Evolutionary conservation across 106 monocot species (phyloP), one percentile per base, ranked within the genome.

Genomic region (Allium cepa): DNA sequence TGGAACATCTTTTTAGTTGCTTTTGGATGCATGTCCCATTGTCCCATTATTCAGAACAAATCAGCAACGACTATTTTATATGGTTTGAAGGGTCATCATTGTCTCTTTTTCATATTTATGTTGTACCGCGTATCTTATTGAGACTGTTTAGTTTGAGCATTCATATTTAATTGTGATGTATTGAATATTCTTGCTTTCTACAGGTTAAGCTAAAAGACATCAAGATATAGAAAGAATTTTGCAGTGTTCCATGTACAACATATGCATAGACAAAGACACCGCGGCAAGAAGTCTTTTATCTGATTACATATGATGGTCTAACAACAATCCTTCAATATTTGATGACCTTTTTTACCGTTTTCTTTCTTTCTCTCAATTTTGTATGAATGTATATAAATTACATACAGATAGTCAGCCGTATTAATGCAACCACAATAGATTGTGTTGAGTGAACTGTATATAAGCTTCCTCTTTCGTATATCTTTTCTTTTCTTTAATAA

Each of bases 381-480:
- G 48, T 64, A 64, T 8, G 3, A 48, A 64, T 64, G 64, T 64
- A 64, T 16, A 64, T 49, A 17, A 16, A 0, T 36, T 36, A 36
- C 36, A 36, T 16, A 15, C 64, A 47, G 64, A 49, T 16, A 16
- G 1, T 64, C 48, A 46, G 47, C 13, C 64, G 4, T 11, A 22
- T 1, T 36, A 62, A 62, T 45, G 64, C 64, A 64, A 64, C 64
- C 64, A 64, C 64, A 64, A 17, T 47, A 11, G 64, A 9, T 64
- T 64, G 64, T 47, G 64, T 64, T 64, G 64, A 63, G 27, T 47
- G 17, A 64, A 64, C 2, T 64, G 64, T 64, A 49, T 49, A 64
- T 64, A 64, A 49, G 7, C 16, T 64, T 17, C 8, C 6, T 14
- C 47, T 64, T 64, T 64, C 1, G 13, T 36, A 28, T 9, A 47